Evolutionary conservation across 139 green algal genomes (phyloP), one percentile per base, ranked within the genome.

Genomic region (Tetradesmus lagerheimii): DNA sequence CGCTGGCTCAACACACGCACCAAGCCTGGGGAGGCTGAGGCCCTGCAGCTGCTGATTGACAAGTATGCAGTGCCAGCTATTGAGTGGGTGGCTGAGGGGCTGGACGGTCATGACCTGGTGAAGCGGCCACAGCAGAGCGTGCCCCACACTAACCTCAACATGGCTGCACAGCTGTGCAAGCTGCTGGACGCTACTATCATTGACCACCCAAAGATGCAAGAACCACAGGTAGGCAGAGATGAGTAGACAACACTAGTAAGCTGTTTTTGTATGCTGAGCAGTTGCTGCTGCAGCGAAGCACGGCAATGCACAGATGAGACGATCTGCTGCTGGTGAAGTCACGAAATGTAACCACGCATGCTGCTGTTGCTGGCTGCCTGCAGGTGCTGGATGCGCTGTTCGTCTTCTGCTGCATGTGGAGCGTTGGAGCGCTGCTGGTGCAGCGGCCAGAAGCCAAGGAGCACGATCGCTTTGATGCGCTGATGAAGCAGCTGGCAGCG

Each of bases 381-480:
- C 74, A 91, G 87, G 71, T 97, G 74, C 97, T 97, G 62, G 95
- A 97, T 89, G 95, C 95, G 91, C 95, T 96, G 86, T 97, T 98
- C 92, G 93, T 97, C 34, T 97, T 98, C 91, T 96, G 94, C 9
- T 94, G 95, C 64, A 94, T 97, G 41, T 98, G 96, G 96, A 95
- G 95, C 18, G 96, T 98, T 89, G 96, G 96, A 27, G 95, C 94
- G 43, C 94, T 88, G 27, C 94, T 98, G 77, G 96, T 95, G 82
- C 93, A 98, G 88, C 92, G 85, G 23, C 76, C 89, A 43, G 93
- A 91, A 15, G 86, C 93, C 23, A 95, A 98, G 90, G 94, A 97
- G 88, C 97, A 97, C 89, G 97, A 98, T 85, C 95, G 96, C 88
- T 96, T 99, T 93, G 96, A 97, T 82, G 74, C 90, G 18, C 96